phyloP scores from a whole-genome alignment of 176 grass and related monocot genomes.

The Alopecurus myosuroides region DNA sequence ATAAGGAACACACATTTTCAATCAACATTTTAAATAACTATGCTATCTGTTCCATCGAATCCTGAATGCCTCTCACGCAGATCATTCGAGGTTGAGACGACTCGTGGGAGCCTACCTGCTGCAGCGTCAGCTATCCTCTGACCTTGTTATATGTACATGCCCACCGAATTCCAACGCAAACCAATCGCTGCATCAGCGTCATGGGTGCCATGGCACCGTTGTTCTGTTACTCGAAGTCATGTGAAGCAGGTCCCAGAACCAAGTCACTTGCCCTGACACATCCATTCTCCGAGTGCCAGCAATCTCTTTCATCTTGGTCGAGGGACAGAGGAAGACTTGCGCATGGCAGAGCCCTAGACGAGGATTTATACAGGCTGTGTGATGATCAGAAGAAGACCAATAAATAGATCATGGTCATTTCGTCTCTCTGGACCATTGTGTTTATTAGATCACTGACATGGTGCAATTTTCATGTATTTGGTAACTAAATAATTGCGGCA shows the following conservation, averaged over 20 bases:
- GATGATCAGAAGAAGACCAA: background rate
- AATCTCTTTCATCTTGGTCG: background rate
- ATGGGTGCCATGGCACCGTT: background rate
- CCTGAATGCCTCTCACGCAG: conserved; percentile 5
- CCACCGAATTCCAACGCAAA: background rate
- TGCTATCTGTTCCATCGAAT: background rate
- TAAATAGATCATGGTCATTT: background rate
- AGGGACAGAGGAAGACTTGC: background rate
- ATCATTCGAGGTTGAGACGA: conserved; percentile 26
- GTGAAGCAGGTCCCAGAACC: background rate
- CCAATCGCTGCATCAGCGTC: background rate
- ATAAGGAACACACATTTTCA: background rate
- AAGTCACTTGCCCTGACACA: background rate
- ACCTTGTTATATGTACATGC: conserved; percentile 18
- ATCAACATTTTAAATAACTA: background rate
- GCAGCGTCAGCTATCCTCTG: background rate
- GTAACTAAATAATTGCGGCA: background rate
- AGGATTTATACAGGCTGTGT: background rate
- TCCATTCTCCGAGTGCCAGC: background rate
- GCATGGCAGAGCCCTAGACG: background rate
- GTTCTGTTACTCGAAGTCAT: background rate
- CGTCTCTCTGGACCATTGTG: background rate
- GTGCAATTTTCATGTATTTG: background rate
- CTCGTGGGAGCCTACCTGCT: background rate
- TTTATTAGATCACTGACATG: background rate